Conservation (phyloP, 2,329 filamentous ascomycete species). For the Trichoderma guizhouense region DNA sequence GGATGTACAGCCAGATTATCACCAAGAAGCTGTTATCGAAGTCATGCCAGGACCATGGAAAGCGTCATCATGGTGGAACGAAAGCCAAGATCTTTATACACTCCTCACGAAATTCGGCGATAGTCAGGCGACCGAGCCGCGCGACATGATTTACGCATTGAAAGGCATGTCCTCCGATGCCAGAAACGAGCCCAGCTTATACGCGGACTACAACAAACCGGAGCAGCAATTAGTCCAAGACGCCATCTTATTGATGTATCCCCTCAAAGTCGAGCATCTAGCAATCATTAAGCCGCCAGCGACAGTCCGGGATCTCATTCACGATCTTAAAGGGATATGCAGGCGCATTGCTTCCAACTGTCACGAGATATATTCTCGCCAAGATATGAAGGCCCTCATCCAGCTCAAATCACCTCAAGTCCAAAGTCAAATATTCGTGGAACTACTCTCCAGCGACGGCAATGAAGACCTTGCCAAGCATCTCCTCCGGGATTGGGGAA, state of each 20-base stretch:
- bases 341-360: not conserved
- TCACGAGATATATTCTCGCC: not conserved
- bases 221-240: not conserved
- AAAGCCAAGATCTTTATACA: constrained; percentile 4
- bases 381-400: not conserved
- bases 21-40: constrained; percentile 20
- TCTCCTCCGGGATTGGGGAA: not conserved
- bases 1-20: rapidly evolving
- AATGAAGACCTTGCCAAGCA: not conserved
- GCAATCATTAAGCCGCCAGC: not conserved
- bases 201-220: not conserved
- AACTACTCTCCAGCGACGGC: not conserved
- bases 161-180: constrained; percentile 1
- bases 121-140: not conserved
- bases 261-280: not conserved
- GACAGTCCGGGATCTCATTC: not conserved
- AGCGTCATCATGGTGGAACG: constrained; percentile 8
- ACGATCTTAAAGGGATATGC: not conserved
- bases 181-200: not conserved
- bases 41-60: constrained; percentile 14
- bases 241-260: not conserved
- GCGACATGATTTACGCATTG: constrained; percentile 13
- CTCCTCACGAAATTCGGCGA: constrained; percentile 4
- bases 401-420: not conserved
- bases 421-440: not conserved